Evolutionary conservation across 768 basidiomycete genomes (phyloP), one percentile per base, ranked within the genome.

Genomic region (Mycena chlorophos): DNA sequence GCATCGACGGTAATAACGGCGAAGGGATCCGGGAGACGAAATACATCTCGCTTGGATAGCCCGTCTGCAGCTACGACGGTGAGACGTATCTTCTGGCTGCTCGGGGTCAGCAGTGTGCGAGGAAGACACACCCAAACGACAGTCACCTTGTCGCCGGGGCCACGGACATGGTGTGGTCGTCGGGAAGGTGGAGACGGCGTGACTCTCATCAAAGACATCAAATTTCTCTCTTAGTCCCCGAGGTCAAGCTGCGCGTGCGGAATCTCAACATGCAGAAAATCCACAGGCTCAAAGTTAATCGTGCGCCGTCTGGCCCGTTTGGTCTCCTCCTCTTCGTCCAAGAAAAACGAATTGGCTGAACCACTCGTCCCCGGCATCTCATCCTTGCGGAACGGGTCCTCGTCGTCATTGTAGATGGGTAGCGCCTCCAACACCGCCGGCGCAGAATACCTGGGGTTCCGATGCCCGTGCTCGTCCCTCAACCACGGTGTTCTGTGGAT

Each of bases 1-100:
- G 94, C 93, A 63, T 99, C 97, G 39, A 98, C 94, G 20, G 96
- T 98, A 71, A 99, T 89, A 66, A 99, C 94, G 4, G 97, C 96
- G 69, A 98, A 98, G 4, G 97, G 96, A 73, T 98, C 95, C 3
- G 96, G 97, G 5, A 98, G 86, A 50, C 95, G 86, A 69, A 97
- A 94, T 51, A 96, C 93, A 77, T 97, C 94, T 54, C 94, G 89
- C 76, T 96, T 97, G 45, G 89, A 89, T 19, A 97, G 76, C 14
- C 89, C 89, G 74, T 97, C 94, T 43, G 94, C 97, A 53, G 97
- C 96, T 60, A 99, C 94, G 59, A 95, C 94, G n/a, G n/a, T 97
- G 64, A 6, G 54, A 52, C 55, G 2, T 49, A 56, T 60, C 19
- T 55, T 31, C 26, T 50, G n/a, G n/a, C n/a, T n/a, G n/a, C n/a